Evolutionary conservation across 176 grass and related monocot genomes (phyloP), one percentile per base, ranked within the genome.

Genomic region (Typha latifolia): DNA sequence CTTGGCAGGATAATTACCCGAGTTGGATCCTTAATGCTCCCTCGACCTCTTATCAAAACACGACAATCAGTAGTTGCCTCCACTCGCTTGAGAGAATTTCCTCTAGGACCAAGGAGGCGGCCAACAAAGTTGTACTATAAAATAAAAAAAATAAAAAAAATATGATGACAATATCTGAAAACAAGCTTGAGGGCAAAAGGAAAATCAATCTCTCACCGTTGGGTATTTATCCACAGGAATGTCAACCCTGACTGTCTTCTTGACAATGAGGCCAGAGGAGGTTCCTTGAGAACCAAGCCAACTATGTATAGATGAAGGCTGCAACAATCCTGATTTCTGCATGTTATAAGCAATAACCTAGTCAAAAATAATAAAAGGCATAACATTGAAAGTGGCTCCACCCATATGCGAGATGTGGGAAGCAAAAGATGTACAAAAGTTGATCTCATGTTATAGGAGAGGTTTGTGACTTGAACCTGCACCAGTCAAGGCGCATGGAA

Each of bases 171-270:
- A 59, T 59, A 9, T 12, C 53, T 59, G 53, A 59, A 59, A 59
- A 59, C 53, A 16, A 22, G 16, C 37, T 22, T n/a, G 7, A 59
- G n/a, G 20, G 20, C 53, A 59, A 19, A 16, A 59, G 20, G 20
- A 59, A 29, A 59, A 19, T 16, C 18, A 21, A 21, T 59, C 18
- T 19, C 93, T 89, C 89, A 97, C 93, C 66, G 85, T 84, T 49
- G 93, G 93, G 69, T 84, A 97, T 80, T 89, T 79, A 27, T 89
- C 93, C 49, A 89, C 78, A 52, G 93, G 93, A 63, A 97, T 92
- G 57, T 92, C 93, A 63, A 97, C 81, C 78, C 78, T 97, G 56
- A 92, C 86, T 53, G 85, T 86, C 86, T 97, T 97, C 82, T 92
- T 97, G 19, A 92, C 80, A 82, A 97, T 79, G 37, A 92, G 69